Evolutionary conservation across 345 rosid genomes (phyloP), one percentile per base, ranked within the genome.

Genomic region (Heritiera fomes): DNA sequence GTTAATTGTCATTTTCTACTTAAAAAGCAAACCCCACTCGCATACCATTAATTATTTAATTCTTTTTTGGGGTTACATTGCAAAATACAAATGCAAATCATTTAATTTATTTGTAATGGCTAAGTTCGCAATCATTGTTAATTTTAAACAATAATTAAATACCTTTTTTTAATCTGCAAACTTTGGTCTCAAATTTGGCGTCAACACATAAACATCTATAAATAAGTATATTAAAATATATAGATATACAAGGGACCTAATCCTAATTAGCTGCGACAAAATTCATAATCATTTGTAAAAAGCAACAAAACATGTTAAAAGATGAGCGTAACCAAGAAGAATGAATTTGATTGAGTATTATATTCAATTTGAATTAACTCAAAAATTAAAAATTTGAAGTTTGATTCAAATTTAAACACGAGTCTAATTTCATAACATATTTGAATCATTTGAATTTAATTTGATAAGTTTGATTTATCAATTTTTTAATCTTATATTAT

Each of bases 1-100:
- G 90, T 85, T 87, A 85, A 71, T 87, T 82, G 86, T 87, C 88
- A 80, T 30, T 70, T 69, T 87, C 83, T 61, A 53, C 15, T 41
- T 41, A 41, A n/a, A 38, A 69, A 72, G 79, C 56, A 63, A 60
- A 46, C 8, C 6, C 20, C 59, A 23, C 18, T 40, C 17, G 46
- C 45, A 18, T 60, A 41, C 77, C 34, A 32, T 40, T n/a, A 59
- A 38, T 66, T 73, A 52, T 32, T 62, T 62, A 66, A 17, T 58
- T 41, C 12, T 62, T 60, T 60, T 60, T 23, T 17, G 6, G 7
- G 13, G 14, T 6, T 47, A 47, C 13, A 47, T 47, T 10, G 2
- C 58, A 4, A 15, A 47, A 9, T 47, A 0, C 58, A 15, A 15
- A 53, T 53, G 6, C n/a, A 56, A 56, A 56, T 18, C 28, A 56